Evolutionary conservation across 2,329 filamentous ascomycete genomes (phyloP), one percentile per base, ranked within the genome.

Genomic region (Trichocomaceae sp.): DNA sequence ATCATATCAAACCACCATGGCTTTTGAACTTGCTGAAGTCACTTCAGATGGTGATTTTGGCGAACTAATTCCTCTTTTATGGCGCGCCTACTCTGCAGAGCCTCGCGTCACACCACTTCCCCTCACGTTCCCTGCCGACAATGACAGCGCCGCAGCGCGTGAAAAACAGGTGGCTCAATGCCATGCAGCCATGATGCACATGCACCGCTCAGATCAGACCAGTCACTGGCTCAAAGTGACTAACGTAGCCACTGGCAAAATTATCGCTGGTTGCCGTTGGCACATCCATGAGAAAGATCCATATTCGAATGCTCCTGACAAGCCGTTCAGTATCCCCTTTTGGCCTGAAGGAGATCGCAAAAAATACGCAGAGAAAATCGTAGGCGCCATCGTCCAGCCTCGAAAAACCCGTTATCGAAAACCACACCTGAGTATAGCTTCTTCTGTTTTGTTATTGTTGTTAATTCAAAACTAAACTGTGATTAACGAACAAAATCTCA

Each of bases 161-260:
- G 22, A 47, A 47, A 47, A 47, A n/a, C 44, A 47, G 22, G 13
- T 47, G 13, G 22, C 44, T 29, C 44, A 47, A 47, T 23, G 19
- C 44, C 19, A 47, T 15, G 22, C 44, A 23, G 44, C 44, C 44
- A 47, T 47, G 22, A 47, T 47, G 44, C 22, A 47, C 44, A 47
- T 47, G 44, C 44, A 29, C 9, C 44, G 22, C 44, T 47, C 22
- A 47, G 44, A 47, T 29, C 44, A 17, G 22, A 47, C 20, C 22
- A 47, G 44, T n/a, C 22, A 47, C 44, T 47, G 22, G 44, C 22
- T 47, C 44, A 47, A 47, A 47, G 44, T 47, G 20, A 47, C 44
- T 7, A 29, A 47, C 13, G 13, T 29, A 3, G 22, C 20, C 44
- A 47, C 44, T 23, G 22, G 22, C 44, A 47, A 47, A 29, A 47